phyloP scores from a whole-genome alignment of 2,329 filamentous ascomycete genomes.

The Neopestalotiopsis sp. region DNA sequence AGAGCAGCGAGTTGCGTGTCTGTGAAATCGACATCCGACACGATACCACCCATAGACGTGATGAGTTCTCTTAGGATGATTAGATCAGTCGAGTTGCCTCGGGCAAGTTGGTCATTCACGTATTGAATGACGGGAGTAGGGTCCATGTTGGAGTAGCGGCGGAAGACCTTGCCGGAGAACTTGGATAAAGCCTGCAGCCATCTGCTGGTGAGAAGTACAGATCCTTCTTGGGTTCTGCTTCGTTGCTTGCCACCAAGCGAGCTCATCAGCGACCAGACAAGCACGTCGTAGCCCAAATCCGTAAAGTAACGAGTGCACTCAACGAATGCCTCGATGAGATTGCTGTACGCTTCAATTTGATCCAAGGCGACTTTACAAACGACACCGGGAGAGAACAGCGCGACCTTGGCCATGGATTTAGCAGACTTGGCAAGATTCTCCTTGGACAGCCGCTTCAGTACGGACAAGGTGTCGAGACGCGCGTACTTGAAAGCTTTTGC shows the following conservation, averaged over 20 bases:
- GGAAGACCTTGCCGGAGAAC: slow-evolving; percentile 92
- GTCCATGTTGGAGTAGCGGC: slow-evolving; percentile 83
- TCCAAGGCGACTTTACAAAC: slow-evolving; percentile 89
- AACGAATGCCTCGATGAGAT: slow-evolving; percentile 92
- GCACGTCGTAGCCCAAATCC: slow-evolving; percentile 87
- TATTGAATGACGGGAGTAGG: slow-evolving; percentile 87
- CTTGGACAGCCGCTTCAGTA: slow-evolving; percentile 87
- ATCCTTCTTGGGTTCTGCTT: slow-evolving; percentile 67
- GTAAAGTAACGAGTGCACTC: slow-evolving; percentile 96
- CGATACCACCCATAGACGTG: slow-evolving; percentile 90
- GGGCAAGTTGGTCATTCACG: slow-evolving; percentile 81
- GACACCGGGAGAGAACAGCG: slow-evolving; percentile 86
- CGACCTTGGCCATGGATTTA: slow-evolving; percentile 88
- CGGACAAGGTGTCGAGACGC: slow-evolving; percentile 79
- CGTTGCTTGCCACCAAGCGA: slow-evolving; percentile 66
- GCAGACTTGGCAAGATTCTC: slow-evolving; percentile 88
- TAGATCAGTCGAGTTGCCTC: slow-evolving; percentile 86
- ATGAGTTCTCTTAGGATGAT: slow-evolving; percentile 92
- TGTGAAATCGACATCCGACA: slow-evolving; percentile 85
- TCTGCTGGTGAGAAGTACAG: slow-evolving; percentile 77
- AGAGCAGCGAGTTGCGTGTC: slow-evolving; percentile 87
- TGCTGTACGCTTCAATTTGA: slow-evolving; percentile 93
- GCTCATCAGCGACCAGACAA: slow-evolving; percentile 91
- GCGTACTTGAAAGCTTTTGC: slow-evolving; percentile 79
- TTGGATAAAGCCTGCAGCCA: slow-evolving; percentile 90